A percentile compares a stretch with the other conserved stretches of the same genome.
phyloP scores from a whole-genome alignment of 2,329 filamentous ascomycete species.

The Fusarium decemcellulare region DNA sequence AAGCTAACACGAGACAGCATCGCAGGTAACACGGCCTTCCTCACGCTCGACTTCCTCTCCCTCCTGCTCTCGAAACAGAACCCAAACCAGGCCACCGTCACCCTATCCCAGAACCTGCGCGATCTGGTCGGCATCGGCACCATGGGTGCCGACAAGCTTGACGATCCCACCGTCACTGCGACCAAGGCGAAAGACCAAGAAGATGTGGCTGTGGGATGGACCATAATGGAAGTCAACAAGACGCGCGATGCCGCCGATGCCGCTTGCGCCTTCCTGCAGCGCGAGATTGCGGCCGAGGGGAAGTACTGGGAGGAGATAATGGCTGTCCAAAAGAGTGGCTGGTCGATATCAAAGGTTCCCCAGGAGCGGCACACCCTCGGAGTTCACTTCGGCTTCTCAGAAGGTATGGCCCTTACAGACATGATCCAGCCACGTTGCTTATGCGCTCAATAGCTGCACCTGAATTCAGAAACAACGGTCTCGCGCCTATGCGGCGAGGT shows the following conservation, averaged over 20 bases:
- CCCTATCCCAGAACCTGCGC: conserved; percentile 80
- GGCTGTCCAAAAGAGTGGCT: conserved; percentile 85
- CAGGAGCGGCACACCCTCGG: conserved; percentile 81
- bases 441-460: conserved; percentile 60
- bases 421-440: conserved; percentile 36
- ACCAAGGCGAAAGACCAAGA: conserved; percentile 70
- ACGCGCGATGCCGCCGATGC: conserved; percentile 81
- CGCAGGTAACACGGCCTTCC: conserved; percentile 70
- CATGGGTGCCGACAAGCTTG: conserved; percentile 76
- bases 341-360: conserved; percentile 86
- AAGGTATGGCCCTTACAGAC: conserved; percentile 63
- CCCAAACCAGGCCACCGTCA: conserved; percentile 77
- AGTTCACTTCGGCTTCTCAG: conserved; percentile 90
- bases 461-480: conserved; percentile 77
- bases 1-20: conserved; percentile 45
- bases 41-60: conserved; percentile 86
- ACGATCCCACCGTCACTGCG: conserved; percentile 71
- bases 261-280: conserved; percentile 79
- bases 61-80: conserved; percentile 85
- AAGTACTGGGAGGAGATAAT: conserved; percentile 92
- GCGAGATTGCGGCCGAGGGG: conserved; percentile 84
- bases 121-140: conserved; percentile 81
- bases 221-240: conserved; percentile 81
- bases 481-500: conserved; percentile 83
- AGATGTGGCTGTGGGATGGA: conserved; percentile 77